These are phyloP conservation scores for Erysimum cheiranthoides DNA, from an alignment of 345 rosid genomes.

Conservation along the genomic window DNA sequence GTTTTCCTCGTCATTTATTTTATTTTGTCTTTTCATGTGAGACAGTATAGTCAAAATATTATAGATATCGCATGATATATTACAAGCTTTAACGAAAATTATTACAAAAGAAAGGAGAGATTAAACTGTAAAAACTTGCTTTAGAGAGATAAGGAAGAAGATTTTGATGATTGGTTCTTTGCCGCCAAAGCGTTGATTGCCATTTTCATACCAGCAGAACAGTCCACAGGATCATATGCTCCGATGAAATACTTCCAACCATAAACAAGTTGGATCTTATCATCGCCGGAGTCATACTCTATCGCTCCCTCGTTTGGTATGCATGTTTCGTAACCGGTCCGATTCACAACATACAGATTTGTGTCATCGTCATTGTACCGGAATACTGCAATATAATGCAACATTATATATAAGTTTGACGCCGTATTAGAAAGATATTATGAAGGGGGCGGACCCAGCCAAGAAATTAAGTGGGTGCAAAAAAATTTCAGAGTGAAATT, in stretches of 20 bases:
- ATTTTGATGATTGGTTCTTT: background rate
- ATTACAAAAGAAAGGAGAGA: background rate
- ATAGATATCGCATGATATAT: background rate
- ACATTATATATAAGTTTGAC: background rate
- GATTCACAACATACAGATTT: background rate
- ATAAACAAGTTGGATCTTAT: slow-evolving; percentile 1
- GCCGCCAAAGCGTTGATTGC: slow-evolving; percentile 14
- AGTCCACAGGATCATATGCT: background rate
- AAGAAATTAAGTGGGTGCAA: too few relatives aligned
- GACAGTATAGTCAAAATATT: background rate
- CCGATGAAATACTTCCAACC: slow-evolving; percentile 18
- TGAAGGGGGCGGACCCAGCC: too few relatives aligned
- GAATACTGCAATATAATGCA: background rate
- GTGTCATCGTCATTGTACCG: background rate
- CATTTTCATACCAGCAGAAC: slow-evolving; percentile 5
- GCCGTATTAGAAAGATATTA: background rate
- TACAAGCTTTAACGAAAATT: background rate
- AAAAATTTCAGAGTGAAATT: too few relatives aligned
- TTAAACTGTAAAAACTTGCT: background rate
- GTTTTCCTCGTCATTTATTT: slow-evolving; percentile 45
- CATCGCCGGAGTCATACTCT: background rate
- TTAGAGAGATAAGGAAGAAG: background rate
- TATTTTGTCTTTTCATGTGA: slow-evolving; percentile 30
- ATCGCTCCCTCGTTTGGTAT: background rate
- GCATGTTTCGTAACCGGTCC: slow-evolving; percentile 27